Base-by-base conservation (phyloP, 208 protist genomes). In the Leishmania martiniquensis region DNA sequence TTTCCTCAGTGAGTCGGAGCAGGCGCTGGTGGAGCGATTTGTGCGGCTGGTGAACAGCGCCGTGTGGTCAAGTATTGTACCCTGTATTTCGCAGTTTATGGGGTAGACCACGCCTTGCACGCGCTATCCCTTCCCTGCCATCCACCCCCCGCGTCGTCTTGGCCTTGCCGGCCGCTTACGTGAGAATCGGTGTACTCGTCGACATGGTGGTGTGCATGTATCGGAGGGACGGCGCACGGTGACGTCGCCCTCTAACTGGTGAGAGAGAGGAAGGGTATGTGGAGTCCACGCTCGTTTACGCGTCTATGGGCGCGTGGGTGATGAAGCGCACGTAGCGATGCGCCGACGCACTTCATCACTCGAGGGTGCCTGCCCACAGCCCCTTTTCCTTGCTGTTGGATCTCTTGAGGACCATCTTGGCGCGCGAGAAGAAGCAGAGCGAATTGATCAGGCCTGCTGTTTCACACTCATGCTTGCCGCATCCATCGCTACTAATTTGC, bases 51-150 rank as follows among this genome's bases (percentile, higher is more conserved):
- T 87, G 37, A 83, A 76, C 63, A 81, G 52, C 65, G 54, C 78
- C 34, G 75, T 87, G 71, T 87, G 82, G 82, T 75, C 63, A 12
- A 66, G 60, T 51, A 77, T 85, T 57, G 60, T 81, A 42, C 81
- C 81, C 15, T 75, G 75, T 34, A 22, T 72, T 5, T 85, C 70
- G 10, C 52, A 63, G n/a, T 74, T 74, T 60, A 62, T 47, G 70
- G 17, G 25, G 52, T 74, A 74, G 70, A 20, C 22, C 32, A 51
- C 22, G 7, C 12, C 34, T 32, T 51, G 42, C 22, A 25, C 22
- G 65, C 65, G 47, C 20, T 42, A 1, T 69, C 44, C 51, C 7
- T 45, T 39, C 22, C 49, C 15, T 22, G 13, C 22, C 49, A 12
- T 22, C 4, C 49, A 20, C 49, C 49, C 17, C 49, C 49, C 29